phyloP scores from a whole-genome alignment of 371 early-diverging fungal genomes.

The Mycotypha africana region DNA sequence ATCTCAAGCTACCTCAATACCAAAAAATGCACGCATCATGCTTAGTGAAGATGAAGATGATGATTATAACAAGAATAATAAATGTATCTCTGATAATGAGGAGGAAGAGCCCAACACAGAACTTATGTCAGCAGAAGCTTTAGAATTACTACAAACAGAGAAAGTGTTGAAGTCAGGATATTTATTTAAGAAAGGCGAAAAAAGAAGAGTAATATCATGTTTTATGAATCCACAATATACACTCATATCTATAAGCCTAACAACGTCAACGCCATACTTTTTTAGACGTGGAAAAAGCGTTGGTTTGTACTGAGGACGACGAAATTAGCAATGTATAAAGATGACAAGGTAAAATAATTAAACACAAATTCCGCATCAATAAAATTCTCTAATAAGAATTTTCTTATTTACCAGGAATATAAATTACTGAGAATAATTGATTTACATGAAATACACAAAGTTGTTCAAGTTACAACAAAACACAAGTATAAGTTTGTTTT shows the following conservation, averaged over 20 bases:
- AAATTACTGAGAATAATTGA: conserved; percentile 72
- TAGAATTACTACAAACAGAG: conserved; percentile 57
- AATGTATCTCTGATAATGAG: conserved; percentile 37
- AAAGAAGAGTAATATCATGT: conserved; percentile 51
- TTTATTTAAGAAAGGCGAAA: conserved; percentile 75
- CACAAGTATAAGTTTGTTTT: conserved; percentile 65
- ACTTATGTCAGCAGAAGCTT: conserved; percentile 42
- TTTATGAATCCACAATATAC: too few species aligned
- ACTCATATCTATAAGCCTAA: too few species aligned
- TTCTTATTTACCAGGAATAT: conserved; percentile 71
- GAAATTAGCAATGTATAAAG: conserved; percentile 80
- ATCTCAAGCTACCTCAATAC: conserved; percentile 9
- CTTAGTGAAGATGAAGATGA: conserved; percentile 43
- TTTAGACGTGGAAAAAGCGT: conserved; percentile 80
- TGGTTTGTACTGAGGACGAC: conserved; percentile 84
- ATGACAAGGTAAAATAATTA: conserved; percentile 56
- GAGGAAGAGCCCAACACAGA: conserved; percentile 45
- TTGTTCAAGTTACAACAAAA: conserved; percentile 68
- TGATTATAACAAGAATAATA: conserved; percentile 5
- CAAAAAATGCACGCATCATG: too few species aligned
- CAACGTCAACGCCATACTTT: too few species aligned
- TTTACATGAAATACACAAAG: conserved; percentile 66
- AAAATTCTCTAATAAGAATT: too few species aligned
- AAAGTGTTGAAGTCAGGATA: conserved; percentile 65
- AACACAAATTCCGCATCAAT: too few species aligned